These are phyloP conservation scores for Chaetomium cochliodes DNA, from an alignment of 495 filamentous ascomycete genomes.

Conservation along the genomic window DNA sequence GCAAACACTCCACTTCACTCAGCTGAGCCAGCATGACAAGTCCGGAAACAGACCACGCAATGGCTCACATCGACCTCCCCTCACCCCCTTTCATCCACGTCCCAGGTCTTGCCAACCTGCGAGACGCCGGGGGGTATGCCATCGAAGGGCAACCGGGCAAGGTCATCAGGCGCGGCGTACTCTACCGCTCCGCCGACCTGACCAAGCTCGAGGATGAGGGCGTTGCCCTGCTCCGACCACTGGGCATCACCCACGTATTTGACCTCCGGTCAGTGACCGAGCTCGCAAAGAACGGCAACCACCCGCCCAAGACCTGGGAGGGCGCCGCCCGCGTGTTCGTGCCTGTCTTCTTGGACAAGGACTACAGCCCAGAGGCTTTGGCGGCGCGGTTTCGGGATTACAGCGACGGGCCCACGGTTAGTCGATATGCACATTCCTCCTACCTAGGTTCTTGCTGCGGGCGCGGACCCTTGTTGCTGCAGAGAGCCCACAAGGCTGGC, in stretches of 20 bases:
- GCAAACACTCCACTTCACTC: no score
- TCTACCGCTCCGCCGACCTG: constrained; percentile 61
- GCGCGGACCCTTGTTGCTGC: no score
- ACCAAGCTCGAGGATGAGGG: constrained; percentile 52
- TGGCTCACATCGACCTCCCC: constrained; percentile 26
- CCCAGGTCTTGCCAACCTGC: constrained; percentile 57
- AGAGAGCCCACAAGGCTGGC: not conserved
- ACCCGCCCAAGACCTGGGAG: constrained; percentile 43
- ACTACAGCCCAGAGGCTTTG: constrained; percentile 54
- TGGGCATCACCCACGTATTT: constrained; percentile 62
- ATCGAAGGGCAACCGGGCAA: constrained; percentile 34
- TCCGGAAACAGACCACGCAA: not conserved
- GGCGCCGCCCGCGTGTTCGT: constrained; percentile 54
- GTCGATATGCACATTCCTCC: constrained; percentile 17
- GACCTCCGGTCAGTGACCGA: constrained; percentile 62
- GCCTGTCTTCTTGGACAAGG: constrained; percentile 58
- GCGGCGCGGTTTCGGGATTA: constrained; percentile 52
- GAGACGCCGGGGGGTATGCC: constrained; percentile 58
- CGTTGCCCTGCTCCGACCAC: constrained; percentile 47
- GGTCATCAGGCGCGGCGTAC: constrained; percentile 46
- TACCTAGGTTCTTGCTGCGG: not conserved
- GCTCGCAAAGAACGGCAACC: constrained; percentile 34
- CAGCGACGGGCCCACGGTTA: constrained; percentile 45
- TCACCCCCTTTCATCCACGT: constrained; percentile 54
- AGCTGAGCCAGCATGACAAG: not conserved